Evolutionary conservation across 2,329 filamentous ascomycete species (phyloP), one percentile per base, ranked within the genome.

Genomic region (Cytospora leucostoma): DNA sequence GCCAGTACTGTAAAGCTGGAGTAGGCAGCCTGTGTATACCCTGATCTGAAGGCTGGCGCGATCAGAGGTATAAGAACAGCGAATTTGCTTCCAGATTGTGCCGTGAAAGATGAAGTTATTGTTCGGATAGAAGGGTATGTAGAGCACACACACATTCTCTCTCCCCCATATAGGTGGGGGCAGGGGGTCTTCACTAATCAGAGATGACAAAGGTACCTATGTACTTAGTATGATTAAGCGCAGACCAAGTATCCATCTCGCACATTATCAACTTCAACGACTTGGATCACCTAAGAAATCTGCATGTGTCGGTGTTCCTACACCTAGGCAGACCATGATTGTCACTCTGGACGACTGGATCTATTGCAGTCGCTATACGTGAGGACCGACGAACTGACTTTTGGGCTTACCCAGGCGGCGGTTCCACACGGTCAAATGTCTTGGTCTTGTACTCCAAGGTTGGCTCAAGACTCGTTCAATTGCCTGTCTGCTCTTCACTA

Each of bases 31-130:
- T 27, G 27, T 27, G 27, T 27, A 27, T 27, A 11, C 40, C 37
- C 34, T 34, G 10, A 35, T 58, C 53, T 55, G 40, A 49, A 61
- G 65, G 10, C 12, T 44, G 38, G 38, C 15, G 8, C 17, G 8
- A 47, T 19, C 4, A 47, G n/a, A 47, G 40, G 40, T 44, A 10
- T 44, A 7, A 19, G 40, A 10, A 7, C n/a, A 8, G 7, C 17
- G 17, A 15, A n/a, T 10, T 44, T 15, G 7, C 40, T n/a, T 44
- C n/a, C 10, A 15, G 40, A 15, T 44, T 3, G 17, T n/a, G 17
- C n/a, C 17, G 35, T 2, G 35, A 8, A 37, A 37, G 35, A 21
- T 21, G n/a, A 12, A 47, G n/a, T 19, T 4, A 11, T 12, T 47
- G 12, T 19, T 47, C 12, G 44, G 44, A 21, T 19, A 19, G n/a